These are phyloP conservation scores for Blepharisma stoltei DNA, from an alignment of 73 alveolate genomes.

Conservation along the genomic window DNA sequence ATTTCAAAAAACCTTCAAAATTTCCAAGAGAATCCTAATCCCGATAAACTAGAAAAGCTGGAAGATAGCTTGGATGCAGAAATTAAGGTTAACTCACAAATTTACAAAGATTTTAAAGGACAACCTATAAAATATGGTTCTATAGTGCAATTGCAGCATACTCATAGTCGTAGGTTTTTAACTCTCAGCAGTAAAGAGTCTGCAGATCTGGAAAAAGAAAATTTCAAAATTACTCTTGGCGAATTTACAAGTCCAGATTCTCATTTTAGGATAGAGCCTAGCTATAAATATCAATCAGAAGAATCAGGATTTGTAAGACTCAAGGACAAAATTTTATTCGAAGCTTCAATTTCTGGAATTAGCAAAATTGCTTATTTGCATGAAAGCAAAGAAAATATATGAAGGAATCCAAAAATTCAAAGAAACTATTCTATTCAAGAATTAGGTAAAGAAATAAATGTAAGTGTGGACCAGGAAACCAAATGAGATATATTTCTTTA, in stretches of 20 bases:
- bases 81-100: conserved; percentile 7
- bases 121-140: conserved; percentile 23
- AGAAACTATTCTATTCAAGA: neutral
- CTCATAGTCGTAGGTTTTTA: neutral
- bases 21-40: neutral
- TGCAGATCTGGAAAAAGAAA: conserved; percentile 50
- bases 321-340: neutral
- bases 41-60: neutral
- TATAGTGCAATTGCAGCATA: neutral
- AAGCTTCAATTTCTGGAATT: neutral
- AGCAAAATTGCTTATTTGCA: neutral
- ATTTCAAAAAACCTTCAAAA: neutral
- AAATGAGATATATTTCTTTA: neutral
- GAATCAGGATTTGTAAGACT: conserved; percentile 33
- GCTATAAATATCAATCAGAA: conserved; percentile 53
- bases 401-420: too few relatives aligned
- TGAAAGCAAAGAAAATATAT: neutral
- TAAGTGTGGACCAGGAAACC: neutral
- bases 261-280: conserved; percentile 41
- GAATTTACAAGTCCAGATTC: conserved; percentile 44
- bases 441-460: neutral
- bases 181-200: conserved; percentile 7
- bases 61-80: conserved; percentile 21
- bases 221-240: conserved; percentile 39
- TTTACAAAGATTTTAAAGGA: neutral